A percentile compares a stretch with the other conserved stretches of the same genome.
Evolutionary conservation across 768 basidiomycete species (phyloP).

Genomic region (Collybia nuda): DNA sequence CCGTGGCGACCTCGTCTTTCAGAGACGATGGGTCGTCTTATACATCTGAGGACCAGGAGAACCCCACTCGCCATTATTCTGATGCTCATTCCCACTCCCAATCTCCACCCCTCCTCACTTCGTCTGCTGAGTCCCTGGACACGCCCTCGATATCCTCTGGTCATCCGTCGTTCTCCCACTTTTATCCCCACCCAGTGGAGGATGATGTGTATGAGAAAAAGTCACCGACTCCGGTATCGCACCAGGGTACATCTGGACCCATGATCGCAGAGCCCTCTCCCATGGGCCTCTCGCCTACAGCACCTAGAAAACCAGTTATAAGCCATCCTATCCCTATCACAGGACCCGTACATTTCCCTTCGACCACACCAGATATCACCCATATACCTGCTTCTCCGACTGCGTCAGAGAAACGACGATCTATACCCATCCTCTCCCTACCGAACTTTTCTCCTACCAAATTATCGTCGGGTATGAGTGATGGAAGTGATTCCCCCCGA

Average conservation of each 20-base stretch:
- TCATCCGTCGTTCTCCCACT: slow-evolving; percentile 38
- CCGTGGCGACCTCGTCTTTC: slow-evolving; percentile 14
- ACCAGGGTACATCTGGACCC: slow-evolving; percentile 20
- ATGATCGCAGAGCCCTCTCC: slow-evolving; percentile 27
- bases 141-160: slow-evolving; percentile 55
- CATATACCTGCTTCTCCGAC: slow-evolving; percentile 6
- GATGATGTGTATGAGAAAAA: slow-evolving; percentile 24
- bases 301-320: slow-evolving; percentile 23
- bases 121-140: slow-evolving; percentile 60
- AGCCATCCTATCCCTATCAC: slow-evolving; percentile 28
- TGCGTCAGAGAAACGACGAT: slow-evolving; percentile 32
- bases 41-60: slow-evolving; percentile 27
- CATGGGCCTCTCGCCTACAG: slow-evolving; percentile 17
- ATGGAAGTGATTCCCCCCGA: slow-evolving; percentile 27
- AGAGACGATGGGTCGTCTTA: slow-evolving; percentile 22
- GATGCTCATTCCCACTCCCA: slow-evolving; percentile 19
- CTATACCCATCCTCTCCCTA: slow-evolving; percentile 39
- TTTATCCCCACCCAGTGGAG: slow-evolving; percentile 24
- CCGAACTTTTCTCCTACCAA: slow-evolving; percentile 29
- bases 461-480: slow-evolving; percentile 10
- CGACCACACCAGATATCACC: slow-evolving; percentile 20
- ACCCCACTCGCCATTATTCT: slow-evolving; percentile 7
- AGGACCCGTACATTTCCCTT: slow-evolving; percentile 47
- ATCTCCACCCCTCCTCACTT: slow-evolving; percentile 52
- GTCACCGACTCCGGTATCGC: not conserved